Base-by-base conservation (phyloP, 495 filamentous ascomycete species). In the Cercophora sp. region DNA sequence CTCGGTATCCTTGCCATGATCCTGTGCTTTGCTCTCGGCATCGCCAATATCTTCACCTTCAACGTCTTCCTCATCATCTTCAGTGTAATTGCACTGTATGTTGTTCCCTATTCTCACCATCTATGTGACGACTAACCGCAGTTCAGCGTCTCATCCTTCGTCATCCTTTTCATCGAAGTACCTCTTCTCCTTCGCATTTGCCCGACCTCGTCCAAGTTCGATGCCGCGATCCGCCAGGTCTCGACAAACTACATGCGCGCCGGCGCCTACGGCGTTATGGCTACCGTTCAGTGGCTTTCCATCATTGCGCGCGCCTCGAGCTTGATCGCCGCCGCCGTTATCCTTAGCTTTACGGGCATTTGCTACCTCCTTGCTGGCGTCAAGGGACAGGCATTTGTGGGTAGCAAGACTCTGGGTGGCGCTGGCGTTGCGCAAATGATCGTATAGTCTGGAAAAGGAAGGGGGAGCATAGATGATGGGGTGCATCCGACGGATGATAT, bases 341-440 rank as follows among this genome's bases (percentile, higher is more conserved):
- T 96, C 40, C 79, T 99, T 34, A 71, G 86, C 2, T 61, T 95
- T 45, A 87, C 93, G 2, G 85, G 80, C 8, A 10, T 80, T 2
- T 97, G 91, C 77, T 99, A 99, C 66, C 76, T 77, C 8, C 72
- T 92, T 41, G 93, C 93, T 13, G 93, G 79, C 25, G 39, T 96
- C 59, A 96, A 87, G 79, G 89, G 86, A 46, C 93, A 99, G 73
- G 89, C 86, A 22, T 99, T 99, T 69, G 81, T 94, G 48, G 87
- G 90, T 26, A 96, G 91, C 77, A 97, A 97, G 84, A 97, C 94
- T 18, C 74, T 99, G 52, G 93, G 93, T 55, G 93, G 93, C 34
- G 86, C 88, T 55, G 93, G 94, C 16, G 83, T 97, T 56, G 92
- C 91, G 54, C 92, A 96, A 76, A 96, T 97, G 94, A 97, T 99